Conservation (phyloP, 352 stramenopile genomes). For the Plasmopara muralis region DNA sequence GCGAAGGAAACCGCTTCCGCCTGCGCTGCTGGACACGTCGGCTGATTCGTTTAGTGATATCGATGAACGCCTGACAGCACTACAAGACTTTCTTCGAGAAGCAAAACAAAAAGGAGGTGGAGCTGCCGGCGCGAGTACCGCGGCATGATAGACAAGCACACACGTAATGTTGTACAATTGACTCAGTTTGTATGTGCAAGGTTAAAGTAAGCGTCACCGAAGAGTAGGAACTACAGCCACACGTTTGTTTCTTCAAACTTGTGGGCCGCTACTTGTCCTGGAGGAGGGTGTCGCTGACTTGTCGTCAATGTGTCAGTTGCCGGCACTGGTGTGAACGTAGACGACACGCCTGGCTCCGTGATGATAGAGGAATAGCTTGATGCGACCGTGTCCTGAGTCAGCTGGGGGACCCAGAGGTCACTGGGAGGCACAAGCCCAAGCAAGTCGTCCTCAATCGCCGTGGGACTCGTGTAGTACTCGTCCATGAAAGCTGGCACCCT, state of each 20-base stretch:
- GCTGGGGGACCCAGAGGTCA: neutral
- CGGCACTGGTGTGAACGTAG: too few species aligned
- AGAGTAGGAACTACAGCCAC: slow-evolving; percentile 20
- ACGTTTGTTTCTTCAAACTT: slow-evolving; percentile 10
- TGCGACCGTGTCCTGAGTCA: too few species aligned
- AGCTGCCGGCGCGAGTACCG: slow-evolving; percentile 12
- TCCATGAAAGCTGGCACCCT: slow-evolving; percentile 34
- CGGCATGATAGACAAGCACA: slow-evolving; percentile 15
- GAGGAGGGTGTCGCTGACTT: too few species aligned
- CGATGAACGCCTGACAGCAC: slow-evolving; percentile 40
- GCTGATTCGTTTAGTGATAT: too few species aligned
- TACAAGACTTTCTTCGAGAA: slow-evolving; percentile 79
- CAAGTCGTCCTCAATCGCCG: slow-evolving; percentile 44
- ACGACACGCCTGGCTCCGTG: too few species aligned
- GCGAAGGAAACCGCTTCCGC: too few species aligned
- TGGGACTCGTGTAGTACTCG: slow-evolving; percentile 47
- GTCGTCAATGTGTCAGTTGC: too few species aligned
- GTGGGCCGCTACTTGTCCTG: too few species aligned
- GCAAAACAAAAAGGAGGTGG: slow-evolving; percentile 48
- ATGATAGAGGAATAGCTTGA: too few species aligned
- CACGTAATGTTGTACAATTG: slow-evolving; percentile 18
- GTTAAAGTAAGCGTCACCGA: slow-evolving; percentile 1
- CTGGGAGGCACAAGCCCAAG: slow-evolving; percentile 24
- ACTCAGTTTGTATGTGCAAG: slow-evolving; percentile 18
- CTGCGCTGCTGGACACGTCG: too few species aligned